Conservation (phyloP, 108 stramenopile genomes). For the Chaetoceros tenuissimus region DNA sequence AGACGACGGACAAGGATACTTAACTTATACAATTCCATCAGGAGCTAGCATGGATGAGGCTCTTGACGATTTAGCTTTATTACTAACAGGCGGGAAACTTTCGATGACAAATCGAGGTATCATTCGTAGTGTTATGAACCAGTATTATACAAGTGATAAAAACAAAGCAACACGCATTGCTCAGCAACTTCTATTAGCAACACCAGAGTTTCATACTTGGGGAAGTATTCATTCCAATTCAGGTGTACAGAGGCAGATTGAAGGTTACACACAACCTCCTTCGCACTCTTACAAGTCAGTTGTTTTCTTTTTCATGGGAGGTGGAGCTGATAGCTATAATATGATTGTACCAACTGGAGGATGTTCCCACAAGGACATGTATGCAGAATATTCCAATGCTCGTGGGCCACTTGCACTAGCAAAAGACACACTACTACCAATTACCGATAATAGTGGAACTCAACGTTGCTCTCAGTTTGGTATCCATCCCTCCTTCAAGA, state of each 20-base stretch:
- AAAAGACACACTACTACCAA: constrained; percentile 6
- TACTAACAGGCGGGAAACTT: constrained; percentile 52
- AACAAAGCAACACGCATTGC: constrained; percentile 22
- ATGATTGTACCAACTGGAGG: constrained; percentile 17
- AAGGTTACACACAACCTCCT: constrained; percentile 7
- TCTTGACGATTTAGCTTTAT: constrained; percentile 37
- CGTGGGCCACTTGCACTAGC: constrained; percentile 22
- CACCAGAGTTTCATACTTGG: constrained; percentile 40
- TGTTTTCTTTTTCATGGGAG: constrained; percentile 20
- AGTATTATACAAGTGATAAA: too few relatives aligned
- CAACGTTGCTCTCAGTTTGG: constrained; percentile 20
- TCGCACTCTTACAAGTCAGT: constrained; percentile 30
- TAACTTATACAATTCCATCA: too few relatives aligned
- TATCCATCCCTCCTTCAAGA: constrained; percentile 18
- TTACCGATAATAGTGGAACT: constrained; percentile 5
- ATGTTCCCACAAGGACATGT: too few relatives aligned
- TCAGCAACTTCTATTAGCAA: constrained; percentile 26
- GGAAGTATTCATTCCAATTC: constrained; percentile 7
- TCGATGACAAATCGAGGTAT: constrained; percentile 19
- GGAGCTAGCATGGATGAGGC: constrained; percentile 18
- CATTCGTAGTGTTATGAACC: too few relatives aligned
- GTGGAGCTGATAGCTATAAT: constrained; percentile 24
- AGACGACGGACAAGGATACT: too few relatives aligned
- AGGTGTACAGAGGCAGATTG: constrained; percentile 1
- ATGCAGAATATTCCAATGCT: constrained; percentile 14